phyloP scores from a whole-genome alignment of 1,139 yeast genomes.

The Magnusiomyces ingens region DNA sequence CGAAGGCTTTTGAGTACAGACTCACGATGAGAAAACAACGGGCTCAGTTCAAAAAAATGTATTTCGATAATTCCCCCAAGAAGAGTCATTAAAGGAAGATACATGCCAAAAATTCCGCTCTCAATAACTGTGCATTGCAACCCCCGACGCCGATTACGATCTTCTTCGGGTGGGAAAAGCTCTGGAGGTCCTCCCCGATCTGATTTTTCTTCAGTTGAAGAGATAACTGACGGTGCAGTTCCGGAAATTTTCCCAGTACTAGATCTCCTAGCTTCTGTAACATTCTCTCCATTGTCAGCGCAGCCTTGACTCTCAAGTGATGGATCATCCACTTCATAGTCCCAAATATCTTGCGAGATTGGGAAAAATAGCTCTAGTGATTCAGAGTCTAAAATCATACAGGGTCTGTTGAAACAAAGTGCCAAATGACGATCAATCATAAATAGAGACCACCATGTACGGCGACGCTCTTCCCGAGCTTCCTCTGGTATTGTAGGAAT shows the following conservation, averaged over 20 bases:
- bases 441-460: constrained; percentile 41
- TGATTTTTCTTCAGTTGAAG: not conserved
- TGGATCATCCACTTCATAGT: constrained; percentile 18
- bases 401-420: constrained; percentile 35
- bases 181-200: not conserved
- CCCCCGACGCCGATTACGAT: constrained; percentile 21
- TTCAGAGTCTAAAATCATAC: constrained; percentile 33
- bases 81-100: constrained; percentile 26
- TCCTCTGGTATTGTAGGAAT: constrained; percentile 29
- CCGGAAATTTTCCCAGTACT: not conserved
- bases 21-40: constrained; percentile 17
- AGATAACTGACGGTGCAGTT: not conserved
- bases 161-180: constrained; percentile 20
- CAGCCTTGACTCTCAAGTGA: constrained; percentile 3
- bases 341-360: constrained; percentile 34
- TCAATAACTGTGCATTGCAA: constrained; percentile 19
- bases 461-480: constrained; percentile 36
- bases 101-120: constrained; percentile 25
- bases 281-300: not conserved
- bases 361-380: constrained; percentile 33
- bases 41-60: constrained; percentile 19
- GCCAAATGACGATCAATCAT: constrained; percentile 39
- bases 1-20: constrained; percentile 19
- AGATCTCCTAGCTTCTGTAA: not conserved
- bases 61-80: constrained; percentile 24